These are phyloP conservation scores for Asterionellopsis glacialis DNA, from an alignment of 108 stramenopile species.

Conservation along the genomic window DNA sequence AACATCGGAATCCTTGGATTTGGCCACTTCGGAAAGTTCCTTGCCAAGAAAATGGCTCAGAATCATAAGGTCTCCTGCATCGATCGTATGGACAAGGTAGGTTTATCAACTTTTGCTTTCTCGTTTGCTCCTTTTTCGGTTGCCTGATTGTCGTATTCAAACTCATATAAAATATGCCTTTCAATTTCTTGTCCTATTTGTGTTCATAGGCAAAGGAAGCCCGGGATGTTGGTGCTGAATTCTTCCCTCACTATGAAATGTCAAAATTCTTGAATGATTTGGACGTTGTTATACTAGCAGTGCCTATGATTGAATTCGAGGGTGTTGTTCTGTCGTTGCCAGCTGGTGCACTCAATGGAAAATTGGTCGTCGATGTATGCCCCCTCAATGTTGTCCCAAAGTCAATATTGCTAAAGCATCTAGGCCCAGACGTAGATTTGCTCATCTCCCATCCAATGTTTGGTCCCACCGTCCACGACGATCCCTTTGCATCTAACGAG, in stretches of 20 bases:
- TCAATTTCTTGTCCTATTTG: background rate
- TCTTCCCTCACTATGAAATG: slow-evolving; percentile 66
- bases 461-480: slow-evolving; percentile 39
- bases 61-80: slow-evolving; percentile 67
- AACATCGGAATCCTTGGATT: slow-evolving; percentile 95
- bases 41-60: slow-evolving; percentile 51
- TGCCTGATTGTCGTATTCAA: background rate
- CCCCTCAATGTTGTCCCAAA: slow-evolving; percentile 66
- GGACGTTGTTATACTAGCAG: slow-evolving; percentile 76
- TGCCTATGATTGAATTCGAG: slow-evolving; percentile 78
- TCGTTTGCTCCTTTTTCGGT: background rate
- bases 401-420: slow-evolving; percentile 54
- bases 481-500: slow-evolving; percentile 14
- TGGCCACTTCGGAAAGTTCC: slow-evolving; percentile 91
- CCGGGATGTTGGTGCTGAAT: slow-evolving; percentile 60
- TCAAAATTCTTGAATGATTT: slow-evolving; percentile 54
- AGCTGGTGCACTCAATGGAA: slow-evolving; percentile 49
- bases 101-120: background rate
- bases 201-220: slow-evolving; percentile 60
- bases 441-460: slow-evolving; percentile 94
- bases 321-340: slow-evolving; percentile 57
- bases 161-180: background rate
- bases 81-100: slow-evolving; percentile 56
- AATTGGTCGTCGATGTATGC: slow-evolving; percentile 78
- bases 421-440: slow-evolving; percentile 84